These are phyloP conservation scores for Colletotrichum sojae DNA, from an alignment of 2,329 filamentous ascomycete genomes.

Conservation along the genomic window DNA sequence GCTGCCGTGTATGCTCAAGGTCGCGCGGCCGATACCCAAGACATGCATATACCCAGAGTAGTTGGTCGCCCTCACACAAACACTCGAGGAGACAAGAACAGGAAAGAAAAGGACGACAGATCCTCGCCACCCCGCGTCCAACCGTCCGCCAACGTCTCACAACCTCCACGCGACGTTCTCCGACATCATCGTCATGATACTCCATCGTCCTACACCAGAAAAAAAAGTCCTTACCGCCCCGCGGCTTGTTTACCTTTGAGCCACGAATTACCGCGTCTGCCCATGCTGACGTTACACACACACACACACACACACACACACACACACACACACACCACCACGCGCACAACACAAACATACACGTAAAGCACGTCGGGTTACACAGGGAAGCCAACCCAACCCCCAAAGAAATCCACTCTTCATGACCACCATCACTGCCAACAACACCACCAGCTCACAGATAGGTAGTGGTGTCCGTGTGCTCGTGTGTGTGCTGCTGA, in stretches of 20 bases:
- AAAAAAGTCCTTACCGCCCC: no score
- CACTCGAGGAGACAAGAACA: background rate
- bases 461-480: background rate
- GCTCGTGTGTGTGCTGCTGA: background rate
- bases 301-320: conserved; percentile 7
- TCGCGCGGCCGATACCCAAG: no score
- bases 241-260: background rate
- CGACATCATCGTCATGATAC: background rate
- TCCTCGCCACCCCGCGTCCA: no score
- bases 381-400: background rate
- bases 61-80: no score
- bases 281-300: conserved; percentile 29
- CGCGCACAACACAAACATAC: no score
- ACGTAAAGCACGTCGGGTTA: background rate
- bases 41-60: no score
- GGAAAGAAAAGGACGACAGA: background rate
- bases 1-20: no score
- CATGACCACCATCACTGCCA: background rate
- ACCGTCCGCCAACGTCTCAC: conserved; percentile 1
- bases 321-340: background rate
- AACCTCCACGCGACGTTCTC: conserved; percentile 20
- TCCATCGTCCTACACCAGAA: background rate
- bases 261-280: conserved; percentile 35
- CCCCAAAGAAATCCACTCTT: background rate
- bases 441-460: background rate